phyloP scores from a whole-genome alignment of 331 rosid genomes.

The Pyracantha coccinea region DNA sequence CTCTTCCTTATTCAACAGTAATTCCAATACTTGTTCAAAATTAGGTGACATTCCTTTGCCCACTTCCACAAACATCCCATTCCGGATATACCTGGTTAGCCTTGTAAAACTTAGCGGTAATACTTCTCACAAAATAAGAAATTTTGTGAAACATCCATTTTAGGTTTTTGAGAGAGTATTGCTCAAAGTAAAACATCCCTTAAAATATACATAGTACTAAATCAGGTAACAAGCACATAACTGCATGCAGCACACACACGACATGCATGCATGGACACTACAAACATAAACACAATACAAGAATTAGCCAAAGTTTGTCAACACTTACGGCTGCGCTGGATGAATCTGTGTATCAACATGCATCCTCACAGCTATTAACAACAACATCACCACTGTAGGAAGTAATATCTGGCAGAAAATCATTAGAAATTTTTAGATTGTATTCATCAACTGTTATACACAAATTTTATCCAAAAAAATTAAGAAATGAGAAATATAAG shows the following conservation, averaged over 20 bases:
- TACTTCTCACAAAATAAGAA: constrained; percentile 13
- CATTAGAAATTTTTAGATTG: constrained; percentile 12
- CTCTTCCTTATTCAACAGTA: constrained; percentile 56
- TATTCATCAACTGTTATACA: neutral
- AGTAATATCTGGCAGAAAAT: constrained; percentile 72
- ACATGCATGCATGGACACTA: neutral
- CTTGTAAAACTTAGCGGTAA: constrained; percentile 5
- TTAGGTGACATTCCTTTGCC: constrained; percentile 83
- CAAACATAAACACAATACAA: neutral
- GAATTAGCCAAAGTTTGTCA: neutral
- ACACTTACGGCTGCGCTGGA: constrained; percentile 73
- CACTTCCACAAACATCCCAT: constrained; percentile 75
- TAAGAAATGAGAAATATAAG: neutral
- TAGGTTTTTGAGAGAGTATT: neutral
- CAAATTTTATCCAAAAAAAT: neutral
- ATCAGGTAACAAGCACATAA: neutral
- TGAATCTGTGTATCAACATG: constrained; percentile 86
- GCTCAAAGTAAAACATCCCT: neutral
- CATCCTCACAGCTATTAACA: constrained; percentile 75
- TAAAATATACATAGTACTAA: neutral
- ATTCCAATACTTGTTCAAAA: constrained; percentile 60
- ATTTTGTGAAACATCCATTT: neutral
- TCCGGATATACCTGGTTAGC: constrained; percentile 66
- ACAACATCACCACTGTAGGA: constrained; percentile 76
- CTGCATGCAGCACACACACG: neutral